Conservation (phyloP, 352 stramenopile genomes). For the Phytopythium chamaehyphon region DNA sequence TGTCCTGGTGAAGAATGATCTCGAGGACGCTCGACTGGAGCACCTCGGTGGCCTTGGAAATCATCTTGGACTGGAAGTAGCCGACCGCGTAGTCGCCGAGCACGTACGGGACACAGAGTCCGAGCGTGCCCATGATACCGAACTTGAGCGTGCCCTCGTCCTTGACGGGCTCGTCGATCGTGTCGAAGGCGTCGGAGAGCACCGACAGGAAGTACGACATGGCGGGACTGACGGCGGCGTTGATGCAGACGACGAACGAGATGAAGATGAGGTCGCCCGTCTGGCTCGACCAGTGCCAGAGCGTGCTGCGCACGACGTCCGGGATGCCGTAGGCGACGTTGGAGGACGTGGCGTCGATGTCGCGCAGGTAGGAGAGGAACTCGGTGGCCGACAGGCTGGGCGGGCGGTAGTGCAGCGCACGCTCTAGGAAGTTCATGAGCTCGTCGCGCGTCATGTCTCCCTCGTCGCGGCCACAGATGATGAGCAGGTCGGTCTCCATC, state of each 20-base stretch:
- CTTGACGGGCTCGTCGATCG: conserved; percentile 24
- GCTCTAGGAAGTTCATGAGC: conserved; percentile 85
- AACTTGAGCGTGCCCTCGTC: conserved; percentile 57
- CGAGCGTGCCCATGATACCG: conserved; percentile 71
- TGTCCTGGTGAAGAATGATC: conserved; percentile 79
- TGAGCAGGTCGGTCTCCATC: conserved; percentile 87
- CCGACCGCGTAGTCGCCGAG: conserved; percentile 83
- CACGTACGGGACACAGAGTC: conserved; percentile 78
- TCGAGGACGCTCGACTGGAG: conserved; percentile 71
- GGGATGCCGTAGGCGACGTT: conserved; percentile 64
- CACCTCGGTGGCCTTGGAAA: conserved; percentile 79
- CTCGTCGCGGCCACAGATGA: conserved; percentile 82
- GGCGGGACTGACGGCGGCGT: conserved; percentile 73
- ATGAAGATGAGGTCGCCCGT: conserved; percentile 64
- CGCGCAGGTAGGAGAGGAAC: conserved; percentile 77
- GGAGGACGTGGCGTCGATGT: conserved; percentile 81
- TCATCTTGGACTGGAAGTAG: conserved; percentile 91
- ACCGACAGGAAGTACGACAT: conserved; percentile 73
- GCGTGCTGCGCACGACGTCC: conserved; percentile 75
- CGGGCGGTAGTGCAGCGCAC: conserved; percentile 76
- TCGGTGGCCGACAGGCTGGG: conserved; percentile 69
- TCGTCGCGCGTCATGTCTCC: conserved; percentile 85
- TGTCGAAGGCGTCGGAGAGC: conserved; percentile 72
- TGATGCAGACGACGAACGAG: conserved; percentile 80
- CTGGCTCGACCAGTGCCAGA: conserved; percentile 86